A percentile compares a stretch with the other conserved stretches of the same genome.
These are phyloP conservation scores for Wickerhamiella galacta DNA, from an alignment of 805 yeast species.

Conservation along the genomic window DNA sequence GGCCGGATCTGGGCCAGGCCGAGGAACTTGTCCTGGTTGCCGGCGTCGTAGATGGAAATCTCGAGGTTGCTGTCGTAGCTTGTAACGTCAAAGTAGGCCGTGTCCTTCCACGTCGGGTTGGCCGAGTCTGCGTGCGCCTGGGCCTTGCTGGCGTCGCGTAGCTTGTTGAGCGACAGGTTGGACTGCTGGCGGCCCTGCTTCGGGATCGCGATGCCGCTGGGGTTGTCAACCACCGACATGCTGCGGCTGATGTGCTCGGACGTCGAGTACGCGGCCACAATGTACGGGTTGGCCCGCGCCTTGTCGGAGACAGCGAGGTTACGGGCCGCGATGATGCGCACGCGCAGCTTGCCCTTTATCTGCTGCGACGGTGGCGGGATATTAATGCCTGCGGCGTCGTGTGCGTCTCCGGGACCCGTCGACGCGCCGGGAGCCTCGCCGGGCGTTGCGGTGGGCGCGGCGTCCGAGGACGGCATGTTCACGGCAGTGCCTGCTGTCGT, in stretches of 20 bases:
- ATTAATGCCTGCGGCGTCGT: slow-evolving; percentile 4
- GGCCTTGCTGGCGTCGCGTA: slow-evolving; percentile 2
- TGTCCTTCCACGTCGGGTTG: slow-evolving; percentile 83
- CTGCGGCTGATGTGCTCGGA: slow-evolving; percentile 65
- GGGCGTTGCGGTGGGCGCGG: neutral
- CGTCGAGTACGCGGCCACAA: slow-evolving; percentile 80
- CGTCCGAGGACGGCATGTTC: neutral
- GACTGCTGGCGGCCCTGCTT: slow-evolving; percentile 12
- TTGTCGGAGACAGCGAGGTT: slow-evolving; percentile 26
- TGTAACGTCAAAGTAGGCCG: slow-evolving; percentile 81
- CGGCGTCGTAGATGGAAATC: slow-evolving; percentile 79
- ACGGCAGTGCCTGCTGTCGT: neutral
- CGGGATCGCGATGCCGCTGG: slow-evolving; percentile 24
- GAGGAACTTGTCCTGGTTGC: slow-evolving; percentile 62
- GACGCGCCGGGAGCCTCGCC: neutral
- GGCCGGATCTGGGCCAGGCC: slow-evolving; percentile 49
- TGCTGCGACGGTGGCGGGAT: slow-evolving; percentile 10
- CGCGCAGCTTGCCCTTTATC: slow-evolving; percentile 52
- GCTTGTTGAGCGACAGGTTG: slow-evolving; percentile 3
- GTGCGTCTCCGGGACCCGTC: neutral
- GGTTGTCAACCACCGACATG: slow-evolving; percentile 8
- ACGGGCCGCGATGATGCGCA: slow-evolving; percentile 65
- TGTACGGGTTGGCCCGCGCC: slow-evolving; percentile 31
- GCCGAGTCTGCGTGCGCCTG: slow-evolving; percentile 16
- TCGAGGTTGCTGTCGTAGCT: slow-evolving; percentile 67